Evolutionary conservation across 2,329 filamentous ascomycete genomes (phyloP).

Genomic region (Nannizziopsis barbatae): DNA sequence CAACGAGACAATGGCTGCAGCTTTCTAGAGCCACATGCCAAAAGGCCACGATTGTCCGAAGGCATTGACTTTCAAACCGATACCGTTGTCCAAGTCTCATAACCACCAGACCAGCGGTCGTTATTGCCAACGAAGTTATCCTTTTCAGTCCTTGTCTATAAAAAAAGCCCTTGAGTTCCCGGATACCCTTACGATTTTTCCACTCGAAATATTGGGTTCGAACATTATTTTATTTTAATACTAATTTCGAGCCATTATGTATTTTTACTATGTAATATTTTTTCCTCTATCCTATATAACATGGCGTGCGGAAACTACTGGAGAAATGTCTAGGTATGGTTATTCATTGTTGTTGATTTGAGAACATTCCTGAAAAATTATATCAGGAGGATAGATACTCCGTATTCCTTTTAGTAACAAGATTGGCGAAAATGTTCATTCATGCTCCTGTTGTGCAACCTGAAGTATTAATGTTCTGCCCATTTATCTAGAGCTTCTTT

Average conservation of each 20-base stretch:
- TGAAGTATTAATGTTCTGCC: too few relatives aligned
- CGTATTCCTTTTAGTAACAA: too few relatives aligned
- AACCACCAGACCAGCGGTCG: neutral
- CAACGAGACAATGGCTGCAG: constrained; percentile 17
- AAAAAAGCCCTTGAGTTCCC: neutral
- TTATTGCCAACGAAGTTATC: neutral
- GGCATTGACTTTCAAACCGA: constrained; percentile 32
- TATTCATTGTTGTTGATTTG: too few relatives aligned
- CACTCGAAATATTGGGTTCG: constrained; percentile 3
- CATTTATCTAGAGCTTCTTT: too few relatives aligned
- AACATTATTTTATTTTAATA: constrained; percentile 3
- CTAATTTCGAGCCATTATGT: constrained; percentile 3
- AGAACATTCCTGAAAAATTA: too few relatives aligned
- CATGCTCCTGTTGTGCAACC: too few relatives aligned
- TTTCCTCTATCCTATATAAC: too few relatives aligned
- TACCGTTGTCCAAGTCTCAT: neutral
- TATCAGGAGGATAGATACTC: too few relatives aligned
- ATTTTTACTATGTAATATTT: neutral
- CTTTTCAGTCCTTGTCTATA: neutral
- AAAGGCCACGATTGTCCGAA: constrained; percentile 48
- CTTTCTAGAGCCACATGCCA: constrained; percentile 40
- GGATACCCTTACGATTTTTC: constrained; percentile 8
- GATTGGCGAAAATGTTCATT: too few relatives aligned
- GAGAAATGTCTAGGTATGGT: too few relatives aligned
- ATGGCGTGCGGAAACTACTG: too few relatives aligned